Evolutionary conservation across 2,329 filamentous ascomycete species (phyloP).

Genomic region (Thielaviopsis euricoi): DNA sequence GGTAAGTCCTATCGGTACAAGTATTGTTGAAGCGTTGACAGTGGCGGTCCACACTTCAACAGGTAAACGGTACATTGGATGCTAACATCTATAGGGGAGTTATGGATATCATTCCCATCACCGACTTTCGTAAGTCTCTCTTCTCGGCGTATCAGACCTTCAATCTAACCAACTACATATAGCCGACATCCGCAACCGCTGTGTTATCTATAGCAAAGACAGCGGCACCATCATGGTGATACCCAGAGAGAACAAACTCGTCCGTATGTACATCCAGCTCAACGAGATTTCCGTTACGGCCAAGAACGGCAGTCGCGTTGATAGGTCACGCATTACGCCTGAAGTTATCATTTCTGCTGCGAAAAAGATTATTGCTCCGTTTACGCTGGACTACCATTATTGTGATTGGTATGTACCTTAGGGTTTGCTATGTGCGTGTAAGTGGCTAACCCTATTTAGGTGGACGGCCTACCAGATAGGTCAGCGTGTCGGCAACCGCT

Average conservation of each 20-base stretch:
- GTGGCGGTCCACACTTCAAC: too few species aligned
- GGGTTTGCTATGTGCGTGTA: neutral
- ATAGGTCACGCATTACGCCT: slow-evolving; percentile 44
- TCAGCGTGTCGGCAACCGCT: slow-evolving; percentile 39
- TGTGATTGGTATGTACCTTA: slow-evolving; percentile 34
- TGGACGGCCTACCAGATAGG: slow-evolving; percentile 51
- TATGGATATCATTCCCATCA: slow-evolving; percentile 22
- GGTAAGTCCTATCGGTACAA: slow-evolving; percentile 14
- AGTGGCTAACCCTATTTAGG: slow-evolving; percentile 22
- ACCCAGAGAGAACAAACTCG: slow-evolving; percentile 51
- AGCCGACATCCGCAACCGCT: slow-evolving; percentile 36
- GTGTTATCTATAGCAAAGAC: slow-evolving; percentile 35
- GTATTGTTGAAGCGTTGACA: too few species aligned
- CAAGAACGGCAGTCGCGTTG: slow-evolving; percentile 31
- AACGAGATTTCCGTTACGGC: slow-evolving; percentile 17
- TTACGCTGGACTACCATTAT: slow-evolving; percentile 44
- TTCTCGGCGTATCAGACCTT: neutral
- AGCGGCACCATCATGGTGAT: slow-evolving; percentile 47
- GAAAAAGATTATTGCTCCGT: slow-evolving; percentile 47
- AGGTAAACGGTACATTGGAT: too few species aligned
- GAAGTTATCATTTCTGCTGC: slow-evolving; percentile 45
- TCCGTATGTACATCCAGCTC: slow-evolving; percentile 51
- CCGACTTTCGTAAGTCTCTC: slow-evolving; percentile 31
- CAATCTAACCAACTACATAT: neutral
- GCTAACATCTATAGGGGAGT: slow-evolving; percentile 19